Evolutionary conservation across 2,329 filamentous ascomycete genomes (phyloP).

Genomic region (Claviceps maximensis): DNA sequence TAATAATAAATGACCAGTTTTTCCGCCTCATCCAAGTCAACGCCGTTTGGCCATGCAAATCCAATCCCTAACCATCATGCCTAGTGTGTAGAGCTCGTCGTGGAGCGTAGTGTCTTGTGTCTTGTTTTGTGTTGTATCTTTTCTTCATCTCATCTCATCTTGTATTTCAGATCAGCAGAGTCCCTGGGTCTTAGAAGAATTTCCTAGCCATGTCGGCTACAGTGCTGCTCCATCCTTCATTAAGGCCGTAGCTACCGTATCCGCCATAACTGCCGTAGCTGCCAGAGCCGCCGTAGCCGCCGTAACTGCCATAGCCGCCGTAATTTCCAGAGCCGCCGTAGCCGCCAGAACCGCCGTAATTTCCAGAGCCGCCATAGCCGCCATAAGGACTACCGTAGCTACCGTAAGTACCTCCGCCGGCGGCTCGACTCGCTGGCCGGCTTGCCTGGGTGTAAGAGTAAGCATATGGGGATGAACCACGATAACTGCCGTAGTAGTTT

Average conservation of each 20-base stretch:
- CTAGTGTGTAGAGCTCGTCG: too few relatives aligned
- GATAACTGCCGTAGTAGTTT: conserved; percentile 7
- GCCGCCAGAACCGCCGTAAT: conserved; percentile 15
- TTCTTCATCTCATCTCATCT: too few relatives aligned
- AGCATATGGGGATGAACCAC: conserved; percentile 6
- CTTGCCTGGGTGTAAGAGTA: not conserved
- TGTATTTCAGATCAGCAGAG: not conserved
- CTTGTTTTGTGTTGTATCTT: too few relatives aligned
- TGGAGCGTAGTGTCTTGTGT: too few relatives aligned
- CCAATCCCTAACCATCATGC: too few relatives aligned
- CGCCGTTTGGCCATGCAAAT: too few relatives aligned
- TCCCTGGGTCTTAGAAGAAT: conserved; percentile 25
- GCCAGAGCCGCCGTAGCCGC: conserved; percentile 11
- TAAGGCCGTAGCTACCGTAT: not conserved
- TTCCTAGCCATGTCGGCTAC: conserved; percentile 28
- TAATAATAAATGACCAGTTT: too few relatives aligned
- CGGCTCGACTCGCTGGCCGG: not conserved
- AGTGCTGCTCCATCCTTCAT: conserved; percentile 19
- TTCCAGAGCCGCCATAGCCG: conserved; percentile 11
- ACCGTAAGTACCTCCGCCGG: conserved; percentile 10
- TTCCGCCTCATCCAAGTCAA: too few relatives aligned
- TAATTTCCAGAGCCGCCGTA: conserved; percentile 3
- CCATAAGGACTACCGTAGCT: conserved; percentile 3
- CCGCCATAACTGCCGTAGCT: conserved; percentile 15
- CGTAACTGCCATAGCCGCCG: conserved; percentile 9